A percentile compares a stretch with the other conserved stretches of the same genome.
Evolutionary conservation across 345 rosid species (phyloP).

Genomic region (Salix koriyanagi): DNA sequence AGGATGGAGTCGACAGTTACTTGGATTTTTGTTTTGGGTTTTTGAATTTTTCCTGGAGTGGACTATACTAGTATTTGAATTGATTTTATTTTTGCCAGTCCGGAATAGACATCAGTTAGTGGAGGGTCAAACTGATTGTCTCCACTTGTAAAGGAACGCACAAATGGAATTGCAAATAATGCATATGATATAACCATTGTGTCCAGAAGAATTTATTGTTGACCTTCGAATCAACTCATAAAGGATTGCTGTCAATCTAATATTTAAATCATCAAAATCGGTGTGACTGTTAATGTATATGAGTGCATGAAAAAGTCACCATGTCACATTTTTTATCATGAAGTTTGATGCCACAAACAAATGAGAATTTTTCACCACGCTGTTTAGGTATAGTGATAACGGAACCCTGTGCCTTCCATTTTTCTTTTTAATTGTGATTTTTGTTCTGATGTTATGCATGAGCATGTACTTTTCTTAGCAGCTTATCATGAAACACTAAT

Average conservation of each 20-base stretch:
- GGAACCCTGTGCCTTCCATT: not conserved
- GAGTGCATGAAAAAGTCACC: not conserved
- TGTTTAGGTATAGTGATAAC: not conserved
- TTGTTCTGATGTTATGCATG: not conserved
- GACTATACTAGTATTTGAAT: not conserved
- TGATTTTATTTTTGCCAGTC: not conserved
- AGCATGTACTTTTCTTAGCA: not conserved
- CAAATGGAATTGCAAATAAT: not conserved
- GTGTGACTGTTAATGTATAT: not conserved
- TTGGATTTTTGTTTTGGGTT: slow-evolving; percentile 1
- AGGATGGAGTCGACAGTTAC: not conserved
- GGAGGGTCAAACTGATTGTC: not conserved
- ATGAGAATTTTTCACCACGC: not conserved
- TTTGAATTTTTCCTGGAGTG: not conserved
- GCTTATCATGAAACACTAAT: slow-evolving; percentile 4
- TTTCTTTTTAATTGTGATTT: not conserved
- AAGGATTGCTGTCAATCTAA: not conserved
- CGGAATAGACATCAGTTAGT: not conserved
- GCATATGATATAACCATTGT: not conserved
- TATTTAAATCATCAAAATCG: not conserved
- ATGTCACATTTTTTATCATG: not conserved
- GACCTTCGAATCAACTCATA: not conserved
- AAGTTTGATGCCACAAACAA: not conserved
- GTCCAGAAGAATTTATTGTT: not conserved
- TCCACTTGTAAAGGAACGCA: not conserved